These are phyloP conservation scores for Xylaria scruposa DNA, from an alignment of 495 filamentous ascomycete species.

Conservation along the genomic window DNA sequence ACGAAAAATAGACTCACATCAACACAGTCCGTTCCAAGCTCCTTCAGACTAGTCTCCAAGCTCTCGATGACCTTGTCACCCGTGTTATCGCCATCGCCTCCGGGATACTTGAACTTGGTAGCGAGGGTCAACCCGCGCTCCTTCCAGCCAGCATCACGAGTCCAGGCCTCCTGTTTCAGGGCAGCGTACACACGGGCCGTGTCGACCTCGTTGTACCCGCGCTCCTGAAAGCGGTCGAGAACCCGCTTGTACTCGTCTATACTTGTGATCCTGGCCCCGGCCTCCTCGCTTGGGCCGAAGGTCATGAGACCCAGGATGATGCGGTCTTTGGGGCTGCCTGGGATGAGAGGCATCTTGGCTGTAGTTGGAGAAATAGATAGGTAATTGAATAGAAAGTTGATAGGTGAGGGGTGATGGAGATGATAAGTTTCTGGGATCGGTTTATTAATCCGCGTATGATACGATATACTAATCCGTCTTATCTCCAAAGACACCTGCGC, in stretches of 20 bases:
- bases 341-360: slow-evolving; percentile 57
- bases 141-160: slow-evolving; percentile 76
- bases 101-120: slow-evolving; percentile 80
- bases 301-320: slow-evolving; percentile 70
- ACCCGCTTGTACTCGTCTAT: slow-evolving; percentile 67
- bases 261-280: slow-evolving; percentile 74
- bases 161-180: slow-evolving; percentile 83
- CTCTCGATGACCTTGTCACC: slow-evolving; percentile 65
- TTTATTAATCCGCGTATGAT: too few species aligned
- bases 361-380: background rate
- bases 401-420: background rate
- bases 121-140: slow-evolving; percentile 82
- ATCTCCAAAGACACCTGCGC: too few species aligned
- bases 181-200: slow-evolving; percentile 78
- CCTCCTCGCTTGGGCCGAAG: slow-evolving; percentile 58
- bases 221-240: slow-evolving; percentile 72
- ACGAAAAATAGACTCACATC: slow-evolving; percentile 54
- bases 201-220: slow-evolving; percentile 81
- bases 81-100: slow-evolving; percentile 63
- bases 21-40: slow-evolving; percentile 75
- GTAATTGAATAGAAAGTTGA: background rate
- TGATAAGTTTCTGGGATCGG: too few species aligned
- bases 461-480: too few species aligned
- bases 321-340: slow-evolving; percentile 48
- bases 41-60: slow-evolving; percentile 69